A percentile compares a stretch with the other conserved stretches of the same genome.
Conservation (phyloP, 306 rosid species). For the Prunus persica region DNA sequence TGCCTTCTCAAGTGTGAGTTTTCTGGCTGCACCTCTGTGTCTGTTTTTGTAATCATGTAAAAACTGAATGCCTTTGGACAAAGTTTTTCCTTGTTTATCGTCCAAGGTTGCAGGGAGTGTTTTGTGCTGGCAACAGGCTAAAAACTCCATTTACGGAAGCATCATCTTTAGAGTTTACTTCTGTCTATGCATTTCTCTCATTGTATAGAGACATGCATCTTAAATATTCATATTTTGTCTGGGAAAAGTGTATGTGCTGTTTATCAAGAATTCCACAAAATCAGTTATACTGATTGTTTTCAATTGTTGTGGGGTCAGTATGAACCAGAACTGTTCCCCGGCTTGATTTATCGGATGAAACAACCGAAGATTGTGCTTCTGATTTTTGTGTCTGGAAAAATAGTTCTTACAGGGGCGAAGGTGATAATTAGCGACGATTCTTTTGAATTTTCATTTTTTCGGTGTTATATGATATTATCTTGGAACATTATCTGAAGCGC, state of each 20-base stretch:
- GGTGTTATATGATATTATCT: not conserved
- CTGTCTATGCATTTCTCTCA: not conserved
- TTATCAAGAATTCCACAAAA: not conserved
- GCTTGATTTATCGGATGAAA: slow-evolving; percentile 93
- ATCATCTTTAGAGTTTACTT: not conserved
- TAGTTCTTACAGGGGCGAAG: slow-evolving; percentile 97
- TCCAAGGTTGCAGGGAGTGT: not conserved
- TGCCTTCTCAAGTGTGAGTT: slow-evolving; percentile 87
- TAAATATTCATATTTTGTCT: not conserved
- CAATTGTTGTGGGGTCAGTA: slow-evolving; percentile 43
- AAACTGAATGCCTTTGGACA: not conserved
- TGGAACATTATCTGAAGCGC: not conserved
- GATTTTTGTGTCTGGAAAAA: slow-evolving; percentile 91
- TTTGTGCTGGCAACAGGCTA: not conserved
- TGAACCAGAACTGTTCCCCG: slow-evolving; percentile 97
- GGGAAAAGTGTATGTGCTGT: not conserved
- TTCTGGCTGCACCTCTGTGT: not conserved
- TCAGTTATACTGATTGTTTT: not conserved
- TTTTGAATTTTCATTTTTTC: not conserved
- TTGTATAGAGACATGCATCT: not conserved
- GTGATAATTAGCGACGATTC: slow-evolving; percentile 29
- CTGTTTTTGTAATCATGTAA: not conserved
- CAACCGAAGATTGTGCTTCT: slow-evolving; percentile 95
- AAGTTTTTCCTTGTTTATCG: not conserved
- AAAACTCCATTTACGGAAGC: not conserved